Evolutionary conservation across 1,284 basidiomycete species (phyloP), one percentile per base, ranked within the genome.

Genomic region (Tilletia indica): DNA sequence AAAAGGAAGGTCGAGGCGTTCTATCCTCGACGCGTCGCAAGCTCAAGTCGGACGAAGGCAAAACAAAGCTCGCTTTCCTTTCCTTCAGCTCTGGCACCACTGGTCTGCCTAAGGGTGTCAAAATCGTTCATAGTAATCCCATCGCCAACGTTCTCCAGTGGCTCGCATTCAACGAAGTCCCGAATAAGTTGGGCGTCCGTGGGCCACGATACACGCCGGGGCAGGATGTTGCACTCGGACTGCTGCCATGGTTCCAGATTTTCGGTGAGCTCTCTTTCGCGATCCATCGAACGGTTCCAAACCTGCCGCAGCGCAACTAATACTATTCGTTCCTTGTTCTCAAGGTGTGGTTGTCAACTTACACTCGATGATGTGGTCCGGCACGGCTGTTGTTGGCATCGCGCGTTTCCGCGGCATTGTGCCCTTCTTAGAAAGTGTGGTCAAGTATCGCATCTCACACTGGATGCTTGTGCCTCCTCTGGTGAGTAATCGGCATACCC

Each of bases 81-180:
- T 89, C 87, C 68, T 92, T 93, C 82, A 92, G 91, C 0, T 91
- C 90, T 71, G 92, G 92, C 19, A 93, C 92, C 1, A 93, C 92
- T 75, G 92, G 92, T 6, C 89, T 88, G 78, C 91, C 92, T 0
- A 93, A 93, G 87, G 90, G 89, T 39, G 74, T 75, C 67, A 51
- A 67, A 25, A 75, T 75, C 47, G 54, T 49, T 51, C 74, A 75
- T 63, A 74, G 21, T 38, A 38, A 70, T 25, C 74, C 72, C 9
- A 47, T 74, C 11, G 51, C 72, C 61, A 76, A 76, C 39, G 61
- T 71, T 31, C 70, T 76, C n/a, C 74, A 76, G 54, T 58, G 49
- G 34, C 6, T 34, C 39, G 38, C 38, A 34, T 72, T 70, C 54
- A 73, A 74, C 56, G 68, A 68, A n/a, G 19, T 51, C 5, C 21